Conservation (phyloP, 768 basidiomycete genomes). For the Hydnum rufescens region DNA sequence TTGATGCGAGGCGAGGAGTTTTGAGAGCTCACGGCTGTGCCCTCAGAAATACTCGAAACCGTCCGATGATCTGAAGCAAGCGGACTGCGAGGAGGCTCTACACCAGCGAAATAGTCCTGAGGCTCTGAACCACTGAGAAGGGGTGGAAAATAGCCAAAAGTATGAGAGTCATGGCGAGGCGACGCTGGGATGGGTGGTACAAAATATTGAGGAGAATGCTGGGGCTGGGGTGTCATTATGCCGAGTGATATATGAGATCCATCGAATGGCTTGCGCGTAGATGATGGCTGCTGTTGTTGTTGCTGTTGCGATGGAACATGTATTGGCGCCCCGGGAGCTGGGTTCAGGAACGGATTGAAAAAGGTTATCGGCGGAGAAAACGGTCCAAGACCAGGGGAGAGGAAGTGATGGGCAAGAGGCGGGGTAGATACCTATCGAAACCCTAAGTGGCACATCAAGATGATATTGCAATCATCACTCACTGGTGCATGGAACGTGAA, state of each 20-base stretch:
- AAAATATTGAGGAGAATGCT: neutral
- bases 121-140: neutral
- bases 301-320: no score
- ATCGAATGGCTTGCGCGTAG: neutral
- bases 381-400: constrained; percentile 20
- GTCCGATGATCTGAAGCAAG: neutral
- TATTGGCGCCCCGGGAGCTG: neutral
- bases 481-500: constrained; percentile 22
- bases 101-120: neutral
- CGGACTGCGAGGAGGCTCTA: neutral
- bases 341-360: neutral
- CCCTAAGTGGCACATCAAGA: neutral
- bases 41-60: neutral
- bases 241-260: neutral
- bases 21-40: neutral
- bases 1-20: neutral
- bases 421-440: constrained; percentile 19
- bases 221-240: neutral
- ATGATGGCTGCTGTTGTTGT: neutral
- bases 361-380: constrained; percentile 17
- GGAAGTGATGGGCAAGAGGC: constrained; percentile 20
- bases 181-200: neutral
- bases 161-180: neutral
- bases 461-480: neutral
- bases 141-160: neutral